Evolutionary conservation across 148 eudicot genomes (phyloP), one percentile per base, ranked within the genome.

Genomic region (Arctostaphylos glauca): DNA sequence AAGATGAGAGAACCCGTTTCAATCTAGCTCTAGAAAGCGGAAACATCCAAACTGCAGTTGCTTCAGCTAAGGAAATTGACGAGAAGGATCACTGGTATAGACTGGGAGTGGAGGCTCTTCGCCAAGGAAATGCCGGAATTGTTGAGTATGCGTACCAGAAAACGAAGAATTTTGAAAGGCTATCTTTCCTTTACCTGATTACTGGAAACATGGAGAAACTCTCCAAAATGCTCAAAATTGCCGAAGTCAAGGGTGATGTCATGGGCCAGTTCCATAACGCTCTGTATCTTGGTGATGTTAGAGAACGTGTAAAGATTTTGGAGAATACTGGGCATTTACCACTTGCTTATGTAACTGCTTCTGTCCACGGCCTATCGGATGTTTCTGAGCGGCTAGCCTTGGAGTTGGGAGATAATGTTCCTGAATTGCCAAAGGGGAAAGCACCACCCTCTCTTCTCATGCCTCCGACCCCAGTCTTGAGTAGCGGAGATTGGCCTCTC

Each of bases 191-290:
- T 3, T 93, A 93, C 82, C 89, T 93, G 74, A 83, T 93, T 25
- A 93, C 96, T 67, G 96, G 96, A 41, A 93, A 90, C 76, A 82
- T 66, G 58, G 96, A 93, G 2, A 93, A 93, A 80, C 83, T 90
- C 7, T 81, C 91, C 38, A 93, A 91, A 86, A 93, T 93, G 96
- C 86, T 93, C 83, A 93, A 91, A 87, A 93, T 93, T 84, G 96
- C 96, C 12, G 96, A 93, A 82, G 90, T 87, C 76, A 91, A 91
- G 84, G 90, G 88, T 71, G 96, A 93, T 82, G 94, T 93, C 41
- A 93, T 93, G 96, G 96, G 96, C 50, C 96, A 93, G 85, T 93
- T 93, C 81, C 96, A 93, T 77, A 93, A 93, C 43, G 94, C 96
- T 67, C 88, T 93, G 55, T 93, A 93, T 84, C 90, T 93, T 58